A percentile compares a stretch with the other conserved stretches of the same genome.
These are phyloP conservation scores for Acacia concinna DNA, from an alignment of 331 rosid species.

Conservation along the genomic window DNA sequence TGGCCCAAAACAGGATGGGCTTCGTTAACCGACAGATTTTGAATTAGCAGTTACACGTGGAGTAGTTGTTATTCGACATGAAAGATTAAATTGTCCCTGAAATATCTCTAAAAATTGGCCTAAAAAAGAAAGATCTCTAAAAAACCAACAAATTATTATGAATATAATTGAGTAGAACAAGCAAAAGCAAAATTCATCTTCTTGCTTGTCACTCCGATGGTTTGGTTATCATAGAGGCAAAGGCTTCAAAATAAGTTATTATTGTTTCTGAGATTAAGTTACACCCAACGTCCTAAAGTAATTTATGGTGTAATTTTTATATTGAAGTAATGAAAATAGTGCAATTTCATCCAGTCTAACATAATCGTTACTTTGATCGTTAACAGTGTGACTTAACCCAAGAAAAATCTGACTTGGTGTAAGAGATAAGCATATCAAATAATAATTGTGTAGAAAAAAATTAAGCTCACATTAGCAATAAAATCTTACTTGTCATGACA, in stretches of 20 bases:
- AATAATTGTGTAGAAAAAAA: too few species aligned
- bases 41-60: constrained; percentile 2
- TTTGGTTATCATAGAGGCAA: background rate
- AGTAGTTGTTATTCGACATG: background rate
- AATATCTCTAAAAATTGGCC: background rate
- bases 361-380: too few species aligned
- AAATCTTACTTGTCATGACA: too few species aligned
- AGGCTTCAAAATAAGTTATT: background rate
- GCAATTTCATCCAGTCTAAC: too few species aligned
- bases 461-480: too few species aligned
- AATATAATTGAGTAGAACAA: background rate
- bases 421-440: too few species aligned
- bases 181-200: background rate
- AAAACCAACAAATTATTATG: background rate
- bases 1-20: constrained; percentile 21
- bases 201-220: constrained; percentile 27
- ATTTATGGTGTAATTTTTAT: too few species aligned
- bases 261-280: too few species aligned
- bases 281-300: too few species aligned
- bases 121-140: background rate
- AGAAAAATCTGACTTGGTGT: too few species aligned
- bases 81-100: background rate
- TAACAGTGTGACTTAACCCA: too few species aligned
- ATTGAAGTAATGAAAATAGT: too few species aligned
- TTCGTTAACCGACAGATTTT: constrained; percentile 35